A percentile compares a stretch with the other conserved stretches of the same genome.
Evolutionary conservation across 768 basidiomycete genomes (phyloP).

Genomic region (Leccinum truebloodii): DNA sequence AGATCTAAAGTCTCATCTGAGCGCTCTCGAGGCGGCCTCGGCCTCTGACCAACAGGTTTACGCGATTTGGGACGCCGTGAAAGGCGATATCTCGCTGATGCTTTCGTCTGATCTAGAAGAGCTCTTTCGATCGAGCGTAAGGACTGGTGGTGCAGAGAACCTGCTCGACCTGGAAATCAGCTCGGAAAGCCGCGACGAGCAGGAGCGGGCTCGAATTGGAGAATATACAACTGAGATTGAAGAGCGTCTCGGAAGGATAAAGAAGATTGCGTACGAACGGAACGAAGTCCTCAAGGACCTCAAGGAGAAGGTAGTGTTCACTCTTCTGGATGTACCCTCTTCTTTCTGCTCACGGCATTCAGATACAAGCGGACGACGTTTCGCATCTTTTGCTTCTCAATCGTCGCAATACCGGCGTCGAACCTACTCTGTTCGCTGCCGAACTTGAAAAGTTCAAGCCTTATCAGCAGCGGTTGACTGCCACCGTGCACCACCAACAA

Average conservation of each 20-base stretch:
- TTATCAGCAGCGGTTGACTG: constrained; percentile 78
- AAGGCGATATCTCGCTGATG: constrained; percentile 63
- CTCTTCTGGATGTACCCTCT: not conserved
- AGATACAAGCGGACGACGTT: constrained; percentile 97
- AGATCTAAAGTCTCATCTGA: constrained; percentile 76
- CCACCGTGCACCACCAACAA: constrained; percentile 79
- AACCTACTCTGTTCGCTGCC: constrained; percentile 85
- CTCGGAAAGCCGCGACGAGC: constrained; percentile 59
- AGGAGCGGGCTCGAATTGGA: constrained; percentile 67
- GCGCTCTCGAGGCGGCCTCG: constrained; percentile 73
- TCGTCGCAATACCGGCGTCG: constrained; percentile 78
- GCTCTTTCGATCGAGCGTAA: constrained; percentile 56
- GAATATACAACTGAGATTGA: constrained; percentile 73
- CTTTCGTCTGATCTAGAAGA: constrained; percentile 61
- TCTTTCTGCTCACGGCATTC: constrained; percentile 1
- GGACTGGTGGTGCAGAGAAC: constrained; percentile 42
- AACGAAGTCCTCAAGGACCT: constrained; percentile 88
- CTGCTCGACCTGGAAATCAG: constrained; percentile 76
- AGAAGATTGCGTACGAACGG: constrained; percentile 83
- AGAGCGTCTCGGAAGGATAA: constrained; percentile 72
- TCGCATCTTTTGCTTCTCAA: constrained; percentile 92
- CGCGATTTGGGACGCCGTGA: constrained; percentile 69
- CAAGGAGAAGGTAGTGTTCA: constrained; percentile 79
- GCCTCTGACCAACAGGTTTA: constrained; percentile 77
- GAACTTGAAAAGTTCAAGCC: constrained; percentile 96